Evolutionary conservation across 345 rosid species (phyloP).

Genomic region (Hibiscus trionum): DNA sequence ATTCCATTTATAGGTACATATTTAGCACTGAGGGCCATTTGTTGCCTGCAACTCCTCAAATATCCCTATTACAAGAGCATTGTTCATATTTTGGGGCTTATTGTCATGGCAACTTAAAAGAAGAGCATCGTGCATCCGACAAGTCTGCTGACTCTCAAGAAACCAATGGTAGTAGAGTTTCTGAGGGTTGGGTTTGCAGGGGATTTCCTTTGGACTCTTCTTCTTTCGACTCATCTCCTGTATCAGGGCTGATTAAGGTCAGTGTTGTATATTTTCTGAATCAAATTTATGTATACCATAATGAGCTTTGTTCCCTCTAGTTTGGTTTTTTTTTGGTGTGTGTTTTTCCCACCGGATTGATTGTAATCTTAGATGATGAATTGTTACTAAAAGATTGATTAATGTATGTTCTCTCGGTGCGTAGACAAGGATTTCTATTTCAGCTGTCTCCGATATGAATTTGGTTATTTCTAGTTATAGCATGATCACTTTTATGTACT

Average conservation of each 20-base stretch:
- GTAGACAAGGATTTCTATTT: neutral
- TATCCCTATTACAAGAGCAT: conserved; percentile 73
- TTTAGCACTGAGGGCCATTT: conserved; percentile 96
- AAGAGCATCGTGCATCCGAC: conserved; percentile 27
- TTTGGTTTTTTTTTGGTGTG: neutral
- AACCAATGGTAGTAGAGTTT: conserved; percentile 31
- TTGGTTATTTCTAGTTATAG: neutral
- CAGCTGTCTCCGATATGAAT: neutral
- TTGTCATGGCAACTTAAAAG: conserved; percentile 42
- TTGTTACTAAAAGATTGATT: neutral
- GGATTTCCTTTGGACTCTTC: conserved; percentile 26
- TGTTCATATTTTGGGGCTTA: conserved; percentile 83
- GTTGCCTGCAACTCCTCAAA: conserved; percentile 80
- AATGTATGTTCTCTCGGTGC: neutral
- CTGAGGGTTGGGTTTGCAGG: conserved; percentile 24
- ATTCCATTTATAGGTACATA: conserved; percentile 46
- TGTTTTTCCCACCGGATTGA: neutral
- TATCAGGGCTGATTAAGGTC: conserved; percentile 75
- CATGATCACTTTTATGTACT: neutral
- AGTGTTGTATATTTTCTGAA: conserved; percentile 10
- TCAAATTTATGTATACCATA: neutral
- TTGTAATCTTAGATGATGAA: neutral
- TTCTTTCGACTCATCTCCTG: conserved; percentile 37
- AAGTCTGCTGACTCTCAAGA: conserved; percentile 25
- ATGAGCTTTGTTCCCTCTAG: neutral